These are phyloP conservation scores for Pestalotiopsis fici DNA, from an alignment of 2,329 filamentous ascomycete species.

Conservation along the genomic window DNA sequence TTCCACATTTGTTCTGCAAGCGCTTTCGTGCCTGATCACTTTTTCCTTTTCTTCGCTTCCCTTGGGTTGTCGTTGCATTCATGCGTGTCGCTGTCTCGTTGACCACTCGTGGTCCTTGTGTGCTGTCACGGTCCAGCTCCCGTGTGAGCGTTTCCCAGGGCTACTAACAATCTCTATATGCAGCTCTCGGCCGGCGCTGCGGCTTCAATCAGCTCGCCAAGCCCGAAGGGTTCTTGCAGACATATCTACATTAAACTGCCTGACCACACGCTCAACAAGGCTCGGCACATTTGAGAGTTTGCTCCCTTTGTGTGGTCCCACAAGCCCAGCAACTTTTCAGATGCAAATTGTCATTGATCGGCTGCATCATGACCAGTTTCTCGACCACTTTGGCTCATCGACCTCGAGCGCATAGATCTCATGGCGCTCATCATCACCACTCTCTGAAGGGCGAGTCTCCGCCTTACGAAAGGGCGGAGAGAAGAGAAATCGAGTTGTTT, in stretches of 20 bases:
- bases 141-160: neutral
- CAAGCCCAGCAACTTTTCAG: too few species aligned
- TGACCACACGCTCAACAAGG: too few species aligned
- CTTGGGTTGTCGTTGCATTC: neutral
- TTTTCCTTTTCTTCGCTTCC: neutral
- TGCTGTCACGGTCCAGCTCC: neutral
- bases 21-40: neutral
- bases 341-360: neutral
- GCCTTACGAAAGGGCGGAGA: neutral
- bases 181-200: neutral
- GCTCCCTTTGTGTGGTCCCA: too few species aligned
- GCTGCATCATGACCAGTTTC: neutral
- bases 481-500: slow-evolving; percentile 17
- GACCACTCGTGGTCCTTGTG: neutral
- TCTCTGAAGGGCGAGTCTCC: neutral
- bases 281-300: too few species aligned
- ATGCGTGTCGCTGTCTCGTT: neutral
- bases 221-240: neutral
- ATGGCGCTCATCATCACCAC: neutral
- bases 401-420: neutral
- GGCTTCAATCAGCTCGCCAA: too few species aligned
- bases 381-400: neutral
- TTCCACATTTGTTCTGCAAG: neutral
- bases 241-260: neutral
- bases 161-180: neutral